Base-by-base conservation (phyloP, 176 grass and related monocot species). In the Echinochloa phyllopogon region DNA sequence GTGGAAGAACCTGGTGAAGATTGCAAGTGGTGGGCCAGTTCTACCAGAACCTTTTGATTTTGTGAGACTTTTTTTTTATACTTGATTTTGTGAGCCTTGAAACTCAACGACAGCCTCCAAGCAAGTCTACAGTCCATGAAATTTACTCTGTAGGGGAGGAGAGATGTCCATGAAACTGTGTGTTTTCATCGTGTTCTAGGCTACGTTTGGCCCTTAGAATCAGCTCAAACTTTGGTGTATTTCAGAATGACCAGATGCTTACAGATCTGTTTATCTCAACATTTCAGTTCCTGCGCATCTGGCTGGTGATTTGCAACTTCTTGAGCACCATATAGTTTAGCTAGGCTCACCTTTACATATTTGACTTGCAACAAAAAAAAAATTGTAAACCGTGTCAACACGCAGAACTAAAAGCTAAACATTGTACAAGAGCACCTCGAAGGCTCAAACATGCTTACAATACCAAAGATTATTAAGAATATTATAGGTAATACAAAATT, bases 1-100 rank as follows among this genome's bases (percentile, higher is more conserved):
- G 83, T 90, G 93, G 82, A 95, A 95, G 78, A 95, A 90, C 3
- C 51, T 92, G 70, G 87, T 92, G 42, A 87, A 92, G 75, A 95
- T 85, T 15, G 93, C 93, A 21, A 92, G 60, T 69, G 92, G 92
- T 53, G 87, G 79, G 4, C 87, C 87, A 45, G 20, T 85, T 81
- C 80, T 81, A 23, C 84, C 79, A 62, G 71, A 86, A n/a, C 47
- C 87, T 56, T 78, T 87, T 37, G 81, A 90, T 55, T 33, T 33
- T 33, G 29, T 33, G 29, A 33, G 29, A 33, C 29, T 33, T 33
- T 33, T 33, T 33, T 33, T 33, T 33, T 33, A 33, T 33, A 33
- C 29, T 33, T 33, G 29, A 33, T 33, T 33, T 75, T 83, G 83
- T 89, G 38, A 83, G 86, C 12, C 90, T 77, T 63, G 40, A 92